phyloP scores from a whole-genome alignment of 1,284 basidiomycete genomes.

The Crocinoboletus sp. region DNA sequence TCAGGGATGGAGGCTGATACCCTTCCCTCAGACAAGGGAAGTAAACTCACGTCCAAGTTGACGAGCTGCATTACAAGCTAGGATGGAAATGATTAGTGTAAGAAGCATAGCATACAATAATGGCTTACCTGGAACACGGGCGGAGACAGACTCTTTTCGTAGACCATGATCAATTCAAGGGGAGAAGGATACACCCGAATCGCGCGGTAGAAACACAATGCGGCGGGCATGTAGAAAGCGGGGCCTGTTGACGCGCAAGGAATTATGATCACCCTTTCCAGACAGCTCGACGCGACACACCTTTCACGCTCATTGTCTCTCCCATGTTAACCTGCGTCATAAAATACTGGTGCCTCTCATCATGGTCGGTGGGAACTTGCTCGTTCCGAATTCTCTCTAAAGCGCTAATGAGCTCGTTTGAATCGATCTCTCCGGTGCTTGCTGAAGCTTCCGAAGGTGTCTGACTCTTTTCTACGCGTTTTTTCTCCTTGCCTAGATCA shows the following conservation, averaged over 20 bases:
- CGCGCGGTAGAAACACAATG: conserved; percentile 90
- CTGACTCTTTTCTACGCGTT: conserved; percentile 77
- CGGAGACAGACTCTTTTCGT: conserved; percentile 88
- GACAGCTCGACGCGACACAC: conserved; percentile 38
- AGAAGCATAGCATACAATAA: neutral
- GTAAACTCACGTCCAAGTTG: conserved; percentile 80
- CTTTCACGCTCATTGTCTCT: conserved; percentile 78
- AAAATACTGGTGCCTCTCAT: conserved; percentile 86
- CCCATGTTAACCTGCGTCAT: conserved; percentile 87
- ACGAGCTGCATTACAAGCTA: conserved; percentile 87
- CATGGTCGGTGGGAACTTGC: conserved; percentile 59
- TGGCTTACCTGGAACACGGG: conserved; percentile 74
- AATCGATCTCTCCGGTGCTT: conserved; percentile 34
- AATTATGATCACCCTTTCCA: neutral
- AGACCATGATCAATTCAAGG: conserved; percentile 88
- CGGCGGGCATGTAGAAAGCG: conserved; percentile 71
- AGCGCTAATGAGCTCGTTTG: conserved; percentile 55
- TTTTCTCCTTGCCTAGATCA: conserved; percentile 80
- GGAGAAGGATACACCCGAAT: conserved; percentile 93
- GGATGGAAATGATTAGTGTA: neutral
- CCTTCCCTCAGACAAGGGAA: conserved; percentile 40
- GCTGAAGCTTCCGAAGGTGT: conserved; percentile 53
- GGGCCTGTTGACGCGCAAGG: conserved; percentile 52
- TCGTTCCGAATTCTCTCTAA: conserved; percentile 62
- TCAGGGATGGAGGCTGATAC: conserved; percentile 32